Base-by-base conservation (phyloP, 345 rosid species). In the Garcia nutans region DNA sequence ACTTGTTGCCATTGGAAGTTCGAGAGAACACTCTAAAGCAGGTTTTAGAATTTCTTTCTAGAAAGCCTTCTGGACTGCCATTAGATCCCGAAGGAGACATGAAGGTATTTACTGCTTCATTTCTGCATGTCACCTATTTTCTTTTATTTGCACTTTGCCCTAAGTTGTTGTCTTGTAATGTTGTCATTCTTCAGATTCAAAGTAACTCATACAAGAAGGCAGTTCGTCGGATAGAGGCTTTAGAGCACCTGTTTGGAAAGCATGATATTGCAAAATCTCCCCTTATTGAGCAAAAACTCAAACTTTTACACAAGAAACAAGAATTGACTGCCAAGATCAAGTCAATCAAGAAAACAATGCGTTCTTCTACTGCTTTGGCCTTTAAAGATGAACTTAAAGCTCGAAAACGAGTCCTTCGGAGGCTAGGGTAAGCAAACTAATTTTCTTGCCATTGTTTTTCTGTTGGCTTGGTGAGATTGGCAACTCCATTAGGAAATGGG, bases 331-430 rank as follows among this genome's bases (percentile, higher is more conserved):
- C 97, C 68, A 93, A 88, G 85, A 89, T 96, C 76, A 96, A 89
- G 82, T 87, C 91, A 68, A 86, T 92, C 76, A 96, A 85, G 87
- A 96, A 85, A 81, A 76, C 85, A 37, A 87, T 88, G 85, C 90
- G 93, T 63, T 88, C 90, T 75, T 92, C 97, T 76, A 83, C 94
- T 44, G 80, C 86, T 23, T 85, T 96, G 87, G 99, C 96, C 26
- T 96, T 96, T 80, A 96, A 96, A 84, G 99, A 93, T 79, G 99
- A 96, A 80, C 98, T 96, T 26, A 96, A 92, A 85, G 97, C 98
- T 56, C 89, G 98, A 84, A 96, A 90, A 78, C 87, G 99, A 73
- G 98, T 92, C 83, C 92, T 96, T 15, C 91, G 99, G 71, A 90
- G 96, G 80, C 93, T 96, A 45, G 96, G 99, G 98, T 95, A 89